A percentile compares a stretch with the other conserved stretches of the same genome.
Conservation (phyloP, 345 rosid species). For the Bruguiera sexangula region DNA sequence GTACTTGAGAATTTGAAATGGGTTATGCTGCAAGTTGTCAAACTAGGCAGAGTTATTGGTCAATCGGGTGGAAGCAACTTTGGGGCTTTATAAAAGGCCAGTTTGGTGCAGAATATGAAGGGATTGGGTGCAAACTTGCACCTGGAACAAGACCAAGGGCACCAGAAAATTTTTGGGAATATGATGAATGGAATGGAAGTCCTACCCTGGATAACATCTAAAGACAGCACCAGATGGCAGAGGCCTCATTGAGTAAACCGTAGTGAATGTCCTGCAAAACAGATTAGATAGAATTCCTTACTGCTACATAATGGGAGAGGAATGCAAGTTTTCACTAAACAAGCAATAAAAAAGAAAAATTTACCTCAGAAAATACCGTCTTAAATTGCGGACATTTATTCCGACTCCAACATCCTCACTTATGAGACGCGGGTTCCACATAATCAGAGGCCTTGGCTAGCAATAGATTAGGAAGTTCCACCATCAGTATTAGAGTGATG, state of each 20-base stretch:
- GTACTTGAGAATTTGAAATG: not conserved
- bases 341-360: not conserved
- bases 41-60: too few relatives aligned
- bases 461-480: constrained; percentile 13
- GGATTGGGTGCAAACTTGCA: too few relatives aligned
- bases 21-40: not conserved
- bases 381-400: constrained; percentile 76
- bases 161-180: not conserved
- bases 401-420: constrained; percentile 98
- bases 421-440: constrained; percentile 97
- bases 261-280: constrained; percentile 69
- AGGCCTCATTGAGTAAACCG: constrained; percentile 96
- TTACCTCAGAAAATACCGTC: constrained; percentile 79
- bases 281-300: constrained; percentile 1
- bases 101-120: too few relatives aligned
- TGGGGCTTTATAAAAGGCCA: too few relatives aligned
- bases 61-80: too few relatives aligned
- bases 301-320: not conserved
- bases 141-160: not conserved
- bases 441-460: constrained; percentile 90
- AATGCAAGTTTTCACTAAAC: too few relatives aligned
- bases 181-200: not conserved
- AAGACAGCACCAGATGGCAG: constrained; percentile 86
- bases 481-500: not conserved
- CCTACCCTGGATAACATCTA: constrained; percentile 93